Evolutionary conservation across 129 eudicot genomes (phyloP), one percentile per base, ranked within the genome.

Genomic region (Heracleum sosnowskyi): DNA sequence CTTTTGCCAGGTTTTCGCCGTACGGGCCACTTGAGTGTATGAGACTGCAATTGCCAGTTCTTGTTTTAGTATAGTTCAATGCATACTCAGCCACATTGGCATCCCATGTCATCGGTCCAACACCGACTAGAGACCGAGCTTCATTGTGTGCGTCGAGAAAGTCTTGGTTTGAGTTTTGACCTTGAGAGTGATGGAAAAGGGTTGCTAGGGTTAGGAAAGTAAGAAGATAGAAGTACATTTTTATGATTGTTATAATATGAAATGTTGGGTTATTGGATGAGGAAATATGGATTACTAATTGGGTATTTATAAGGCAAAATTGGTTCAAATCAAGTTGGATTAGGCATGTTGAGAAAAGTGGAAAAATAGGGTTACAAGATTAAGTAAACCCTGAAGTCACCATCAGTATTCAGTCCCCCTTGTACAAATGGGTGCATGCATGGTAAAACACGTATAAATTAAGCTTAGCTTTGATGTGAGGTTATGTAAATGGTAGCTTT

Each of bases 1-100:
- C 97, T n/a, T 49, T 22, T 1, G 91, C 89, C 11, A 91, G 83
- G 87, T 87, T 91, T 71, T 91, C 93, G 16, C 90, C 91, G 20
- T 89, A 92, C 26, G 82, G 87, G 2, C 77, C 77, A 1, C 12
- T 78, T 7, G 97, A 92, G 73, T 89, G 92, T 34, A 24, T 28
- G 24, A 92, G 80, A 5, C 57, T 75, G 75, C 95, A 89, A 76
- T 88, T 81, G 5, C 36, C 83, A 10, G 41, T 73, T 81, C 88
- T 84, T 69, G 83, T 35, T 62, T 86, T 87, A 28, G 92, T 87
- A 47, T 81, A 84, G 1, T 77, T 75, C 73, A 79, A 85, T 0
- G 92, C 90, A 11, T 20, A 40, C 45, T 81, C 72, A 9, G 82
- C 92, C 71, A 88, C 37, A 7, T 28, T 79, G n/a, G 37, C 46